Evolutionary conservation across 2,329 filamentous ascomycete genomes (phyloP).

Genomic region (Bipolaris sorokiniana): DNA sequence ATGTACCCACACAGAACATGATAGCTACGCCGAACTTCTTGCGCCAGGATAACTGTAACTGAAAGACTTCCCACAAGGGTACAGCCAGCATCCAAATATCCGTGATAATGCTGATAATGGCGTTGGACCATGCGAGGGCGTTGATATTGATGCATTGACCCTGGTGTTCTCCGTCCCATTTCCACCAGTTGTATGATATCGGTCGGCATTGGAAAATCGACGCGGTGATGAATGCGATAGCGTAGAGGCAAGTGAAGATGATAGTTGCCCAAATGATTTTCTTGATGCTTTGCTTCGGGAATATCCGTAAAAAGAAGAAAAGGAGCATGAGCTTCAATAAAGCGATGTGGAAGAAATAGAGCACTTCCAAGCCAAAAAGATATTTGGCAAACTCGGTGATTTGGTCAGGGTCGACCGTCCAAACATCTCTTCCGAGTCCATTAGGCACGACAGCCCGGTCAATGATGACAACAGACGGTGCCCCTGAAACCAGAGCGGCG

Average conservation of each 20-base stretch:
- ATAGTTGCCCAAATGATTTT: conserved; percentile 28
- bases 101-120: conserved; percentile 42
- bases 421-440: conserved; percentile 61
- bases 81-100: conserved; percentile 44
- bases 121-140: conserved; percentile 41
- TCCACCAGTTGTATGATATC: conserved; percentile 42
- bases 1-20: conserved; percentile 49
- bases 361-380: conserved; percentile 42
- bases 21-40: conserved; percentile 47
- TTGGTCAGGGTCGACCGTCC: conserved; percentile 53
- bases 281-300: conserved; percentile 28
- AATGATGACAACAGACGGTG: conserved; percentile 37
- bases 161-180: conserved; percentile 33
- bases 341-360: conserved; percentile 44
- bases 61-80: conserved; percentile 42
- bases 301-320: conserved; percentile 39
- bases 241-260: conserved; percentile 33
- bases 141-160: conserved; percentile 48
- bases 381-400: conserved; percentile 53
- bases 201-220: conserved; percentile 45
- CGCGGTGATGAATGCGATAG: conserved; percentile 25
- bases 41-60: conserved; percentile 41
- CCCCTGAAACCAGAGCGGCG: conserved; percentile 26
- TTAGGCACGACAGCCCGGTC: conserved; percentile 25
- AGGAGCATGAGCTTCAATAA: conserved; percentile 38